phyloP scores from a whole-genome alignment of 2,329 filamentous ascomycete genomes.

The Ophiostoma triangulosporum region DNA sequence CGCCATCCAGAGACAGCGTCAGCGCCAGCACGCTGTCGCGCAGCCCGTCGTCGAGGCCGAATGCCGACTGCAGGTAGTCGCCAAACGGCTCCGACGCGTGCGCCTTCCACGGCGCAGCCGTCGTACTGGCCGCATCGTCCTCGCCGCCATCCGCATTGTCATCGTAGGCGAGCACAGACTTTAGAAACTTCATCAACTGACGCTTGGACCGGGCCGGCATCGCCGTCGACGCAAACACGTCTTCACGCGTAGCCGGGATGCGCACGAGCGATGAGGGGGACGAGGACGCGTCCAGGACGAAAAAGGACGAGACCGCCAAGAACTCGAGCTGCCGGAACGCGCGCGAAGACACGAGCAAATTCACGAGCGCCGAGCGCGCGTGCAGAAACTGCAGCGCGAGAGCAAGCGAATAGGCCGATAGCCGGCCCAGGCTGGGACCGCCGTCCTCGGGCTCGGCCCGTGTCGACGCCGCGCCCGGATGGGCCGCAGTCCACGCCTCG shows the following conservation, averaged over 20 bases:
- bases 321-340: conserved; percentile 88
- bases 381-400: conserved; percentile 81
- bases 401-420: conserved; percentile 69
- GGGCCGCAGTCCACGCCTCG: conserved; percentile 51
- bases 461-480: conserved; percentile 17
- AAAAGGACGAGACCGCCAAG: conserved; percentile 84
- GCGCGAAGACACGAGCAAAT: conserved; percentile 73
- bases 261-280: conserved; percentile 36
- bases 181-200: conserved; percentile 82
- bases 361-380: conserved; percentile 63
- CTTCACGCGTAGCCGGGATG: conserved; percentile 81
- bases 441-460: conserved; percentile 14
- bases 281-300: conserved; percentile 43
- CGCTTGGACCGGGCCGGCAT: conserved; percentile 75
- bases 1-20: conserved; percentile 56
- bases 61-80: conserved; percentile 45
- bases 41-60: conserved; percentile 54
- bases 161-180: conserved; percentile 57
- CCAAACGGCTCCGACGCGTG: conserved; percentile 40
- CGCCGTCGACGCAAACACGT: conserved; percentile 67
- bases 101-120: conserved; percentile 36
- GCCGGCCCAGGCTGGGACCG: conserved; percentile 35
- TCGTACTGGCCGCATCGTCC: conserved; percentile 19
- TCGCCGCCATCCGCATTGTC: conserved; percentile 18
- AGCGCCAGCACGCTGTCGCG: conserved; percentile 52